These are phyloP conservation scores for Leccinum olivaceopallidum DNA, from an alignment of 768 basidiomycete species.

Conservation along the genomic window DNA sequence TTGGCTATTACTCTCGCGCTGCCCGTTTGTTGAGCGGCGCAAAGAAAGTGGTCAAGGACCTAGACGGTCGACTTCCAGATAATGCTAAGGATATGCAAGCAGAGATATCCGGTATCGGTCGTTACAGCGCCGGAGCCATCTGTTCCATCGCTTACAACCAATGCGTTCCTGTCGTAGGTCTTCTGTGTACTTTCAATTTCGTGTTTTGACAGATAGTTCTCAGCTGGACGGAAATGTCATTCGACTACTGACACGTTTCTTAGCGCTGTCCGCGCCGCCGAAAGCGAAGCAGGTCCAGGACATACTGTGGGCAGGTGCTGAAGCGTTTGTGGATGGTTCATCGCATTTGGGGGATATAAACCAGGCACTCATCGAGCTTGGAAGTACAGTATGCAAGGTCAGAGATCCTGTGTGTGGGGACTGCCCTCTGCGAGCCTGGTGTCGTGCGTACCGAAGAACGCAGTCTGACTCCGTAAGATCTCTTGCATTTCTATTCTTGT, in stretches of 20 bases:
- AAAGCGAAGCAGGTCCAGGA: slow-evolving; percentile 79
- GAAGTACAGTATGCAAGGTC: slow-evolving; percentile 90
- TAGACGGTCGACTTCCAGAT: too few relatives aligned
- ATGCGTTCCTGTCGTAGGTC: slow-evolving; percentile 77
- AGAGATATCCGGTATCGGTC: too few relatives aligned
- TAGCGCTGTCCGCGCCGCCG: slow-evolving; percentile 80
- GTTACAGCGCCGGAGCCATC: slow-evolving; percentile 73
- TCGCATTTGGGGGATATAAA: slow-evolving; percentile 75
- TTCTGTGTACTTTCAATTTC: neutral
- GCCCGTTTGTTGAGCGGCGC: too few relatives aligned
- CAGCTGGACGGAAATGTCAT: slow-evolving; percentile 92
- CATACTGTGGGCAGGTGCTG: slow-evolving; percentile 80
- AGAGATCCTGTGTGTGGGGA: slow-evolving; percentile 69
- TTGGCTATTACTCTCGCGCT: too few relatives aligned
- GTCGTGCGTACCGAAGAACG: slow-evolving; percentile 54
- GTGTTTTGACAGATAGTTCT: neutral
- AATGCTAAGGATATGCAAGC: too few relatives aligned
- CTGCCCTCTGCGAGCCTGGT: slow-evolving; percentile 76
- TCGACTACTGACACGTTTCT: slow-evolving; percentile 77
- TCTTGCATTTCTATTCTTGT: neutral
- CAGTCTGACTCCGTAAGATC: slow-evolving; percentile 14
- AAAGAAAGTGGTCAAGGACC: too few relatives aligned
- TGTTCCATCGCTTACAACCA: slow-evolving; percentile 88
- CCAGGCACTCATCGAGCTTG: slow-evolving; percentile 93
- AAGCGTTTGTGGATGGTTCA: slow-evolving; percentile 57